Conservation (phyloP, 352 stramenopile species). For the Vaucheria bursata region DNA sequence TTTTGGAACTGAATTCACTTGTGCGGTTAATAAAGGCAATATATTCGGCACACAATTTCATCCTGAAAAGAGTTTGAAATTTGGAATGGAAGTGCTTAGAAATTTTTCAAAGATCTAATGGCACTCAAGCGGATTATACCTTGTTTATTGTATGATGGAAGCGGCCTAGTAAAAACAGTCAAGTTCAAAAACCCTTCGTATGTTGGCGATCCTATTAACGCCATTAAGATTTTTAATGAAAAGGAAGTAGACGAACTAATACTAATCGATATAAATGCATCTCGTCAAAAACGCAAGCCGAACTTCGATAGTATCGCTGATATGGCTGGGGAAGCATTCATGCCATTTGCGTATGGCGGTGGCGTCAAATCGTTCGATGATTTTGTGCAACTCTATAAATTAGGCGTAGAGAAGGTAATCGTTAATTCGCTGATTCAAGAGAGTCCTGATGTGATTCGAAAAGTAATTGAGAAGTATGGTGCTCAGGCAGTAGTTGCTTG, state of each 20-base stretch:
- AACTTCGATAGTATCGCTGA: background rate
- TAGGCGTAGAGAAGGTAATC: background rate
- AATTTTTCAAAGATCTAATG: no score
- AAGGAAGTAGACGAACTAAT: background rate
- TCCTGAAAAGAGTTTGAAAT: background rate
- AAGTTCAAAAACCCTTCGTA: background rate
- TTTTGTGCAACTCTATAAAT: background rate
- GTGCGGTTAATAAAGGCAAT: background rate
- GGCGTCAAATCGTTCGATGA: background rate
- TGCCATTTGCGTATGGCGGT: background rate
- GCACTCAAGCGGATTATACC: background rate
- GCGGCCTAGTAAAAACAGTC: background rate
- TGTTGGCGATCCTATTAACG: background rate
- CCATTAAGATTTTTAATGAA: background rate
- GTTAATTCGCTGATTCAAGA: background rate
- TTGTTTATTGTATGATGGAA: background rate
- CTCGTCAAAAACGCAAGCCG: background rate
- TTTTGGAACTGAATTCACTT: background rate
- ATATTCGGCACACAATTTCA: background rate
- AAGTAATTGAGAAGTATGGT: background rate
- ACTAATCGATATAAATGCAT: background rate
- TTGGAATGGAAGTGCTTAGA: background rate
- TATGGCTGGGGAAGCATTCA: background rate
- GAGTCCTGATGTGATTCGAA: background rate
- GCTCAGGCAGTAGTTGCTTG: background rate